Base-by-base conservation (phyloP, 1,284 basidiomycete species). In the Afroboletus lepidellus region DNA sequence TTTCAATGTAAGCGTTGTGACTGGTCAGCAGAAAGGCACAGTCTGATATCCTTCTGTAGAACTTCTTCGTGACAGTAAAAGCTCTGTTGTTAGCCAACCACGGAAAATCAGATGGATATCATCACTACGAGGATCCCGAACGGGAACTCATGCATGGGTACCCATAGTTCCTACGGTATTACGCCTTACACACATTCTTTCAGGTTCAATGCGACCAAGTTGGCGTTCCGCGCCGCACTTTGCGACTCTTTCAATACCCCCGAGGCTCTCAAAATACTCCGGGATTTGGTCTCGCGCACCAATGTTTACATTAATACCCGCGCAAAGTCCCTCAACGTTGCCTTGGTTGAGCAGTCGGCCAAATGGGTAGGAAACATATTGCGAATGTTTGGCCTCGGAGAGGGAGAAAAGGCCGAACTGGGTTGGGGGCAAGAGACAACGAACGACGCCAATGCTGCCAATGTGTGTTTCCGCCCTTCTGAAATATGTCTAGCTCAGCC, bases 171-270 rank as follows among this genome's bases (percentile, higher is more conserved):
- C 33, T 49, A 45, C 55, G 43, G 60, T 51, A 29, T 41, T 48
- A 41, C 42, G 32, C 38, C 56, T 57, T 32, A 63, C 36, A 43
- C 45, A 25, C 30, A 18, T 43, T 39, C 32, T 50, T 55, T 41
- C 58, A 93, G 90, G 59, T 78, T 97, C 38, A 79, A 90, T 59
- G 76, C 84, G 46, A 83, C 87, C 33, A 95, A 96, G 71, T 63
- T 79, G 38, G 77, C 81, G 3, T 97, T 99, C 80, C 86, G 93
- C 48, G 77, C 74, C n/a, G 92, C 95, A 0, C 84, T 99, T 51
- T 97, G 92, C 73, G 96, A 99, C 71, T 98, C 94, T 1, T 98
- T 99, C 78, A 96, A 99, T 72, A 99, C 96, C 0, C 92, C 94
- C 1, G 78, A 76, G 15, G 96, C 94, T 0, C 73, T 99, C 41